Base-by-base conservation (phyloP, 2,329 filamentous ascomycete species). In the Apiospora marii region DNA sequence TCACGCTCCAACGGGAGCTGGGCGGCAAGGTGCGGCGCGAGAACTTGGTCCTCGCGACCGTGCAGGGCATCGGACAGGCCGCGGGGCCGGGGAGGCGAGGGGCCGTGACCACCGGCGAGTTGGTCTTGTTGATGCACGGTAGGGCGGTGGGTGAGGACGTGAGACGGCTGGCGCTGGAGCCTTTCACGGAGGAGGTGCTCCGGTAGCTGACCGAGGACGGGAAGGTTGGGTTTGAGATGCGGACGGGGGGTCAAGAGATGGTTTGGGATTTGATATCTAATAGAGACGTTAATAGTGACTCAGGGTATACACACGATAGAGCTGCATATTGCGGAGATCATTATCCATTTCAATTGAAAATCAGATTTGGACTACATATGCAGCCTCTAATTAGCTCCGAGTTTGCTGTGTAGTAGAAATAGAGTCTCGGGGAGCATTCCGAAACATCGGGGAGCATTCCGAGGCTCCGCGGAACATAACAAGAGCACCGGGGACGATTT, bases 1-100 rank as follows among this genome's bases (percentile, higher is more conserved):
- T 83, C 16, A 95, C 91, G 80, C 92, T 98, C 70, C 76, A 83
- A 12, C 93, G 96, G 80, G 98, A 98, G 80, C 92, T 98, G 74
- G 81, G 85, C 74, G 94, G 97, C 83, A 89, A 95, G 46, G 87
- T 89, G 79, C 87, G 92, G 82, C 88, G 96, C 10, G 95, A 98
- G 82, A n/a, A n/a, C n/a, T n/a, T n/a, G n/a, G n/a, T n/a, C n/a
- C n/a, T n/a, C n/a, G n/a, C n/a, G n/a, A n/a, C n/a, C n/a, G 87
- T 30, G 86, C 87, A 70, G 89, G 91, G 0, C 81, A 41, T 41
- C 37, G 10, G 41, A 14, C 14, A 44, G 34, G 48, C 58, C 76
- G 82, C 6, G 19, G 64, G 3, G 34, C 72, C 4, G 64, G 72
- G 51, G 51, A 14, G 8, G 8, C 10, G 41, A 5, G 43, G 10